Conservation (phyloP, 202 grass and related monocot species). For the Dendrocalamus latiflorus region DNA sequence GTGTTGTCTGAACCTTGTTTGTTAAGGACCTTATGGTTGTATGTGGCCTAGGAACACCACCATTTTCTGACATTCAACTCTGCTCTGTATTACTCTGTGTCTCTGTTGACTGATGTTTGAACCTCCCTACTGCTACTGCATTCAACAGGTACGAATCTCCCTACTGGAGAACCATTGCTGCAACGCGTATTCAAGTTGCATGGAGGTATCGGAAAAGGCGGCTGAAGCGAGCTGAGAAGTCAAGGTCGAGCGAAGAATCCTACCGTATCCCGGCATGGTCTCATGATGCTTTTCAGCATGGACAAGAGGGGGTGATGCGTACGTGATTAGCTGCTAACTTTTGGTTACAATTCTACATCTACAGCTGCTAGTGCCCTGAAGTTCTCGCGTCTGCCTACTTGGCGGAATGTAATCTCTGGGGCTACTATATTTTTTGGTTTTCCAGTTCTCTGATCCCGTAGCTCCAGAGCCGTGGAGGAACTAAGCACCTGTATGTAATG, state of each 20-base stretch:
- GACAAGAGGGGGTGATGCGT: not conserved
- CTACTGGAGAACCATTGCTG: conserved; percentile 85
- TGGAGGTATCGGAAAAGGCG: conserved; percentile 89
- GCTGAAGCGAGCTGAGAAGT: conserved; percentile 47
- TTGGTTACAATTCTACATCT: not conserved
- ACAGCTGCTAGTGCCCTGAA: not conserved
- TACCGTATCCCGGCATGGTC: not conserved
- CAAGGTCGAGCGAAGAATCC: conserved; percentile 35
- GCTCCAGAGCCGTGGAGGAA: too few relatives aligned
- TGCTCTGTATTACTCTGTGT: not conserved
- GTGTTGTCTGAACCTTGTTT: not conserved
- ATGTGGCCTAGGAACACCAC: not conserved
- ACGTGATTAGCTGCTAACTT: conserved; percentile 2
- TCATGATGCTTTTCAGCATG: conserved; percentile 4
- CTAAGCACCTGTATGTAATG: too few relatives aligned
- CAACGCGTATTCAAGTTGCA: conserved; percentile 73
- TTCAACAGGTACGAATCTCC: conserved; percentile 77
- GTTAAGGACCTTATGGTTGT: not conserved
- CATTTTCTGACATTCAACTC: not conserved
- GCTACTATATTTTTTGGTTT: too few relatives aligned
- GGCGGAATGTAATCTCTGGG: too few relatives aligned
- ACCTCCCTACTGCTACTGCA: not conserved
- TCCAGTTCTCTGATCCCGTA: too few relatives aligned
- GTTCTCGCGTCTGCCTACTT: not conserved
- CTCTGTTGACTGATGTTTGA: conserved; percentile 3